Evolutionary conservation across 2,329 filamentous ascomycete genomes (phyloP), one percentile per base, ranked within the genome.

Genomic region (Xylariales sp.): DNA sequence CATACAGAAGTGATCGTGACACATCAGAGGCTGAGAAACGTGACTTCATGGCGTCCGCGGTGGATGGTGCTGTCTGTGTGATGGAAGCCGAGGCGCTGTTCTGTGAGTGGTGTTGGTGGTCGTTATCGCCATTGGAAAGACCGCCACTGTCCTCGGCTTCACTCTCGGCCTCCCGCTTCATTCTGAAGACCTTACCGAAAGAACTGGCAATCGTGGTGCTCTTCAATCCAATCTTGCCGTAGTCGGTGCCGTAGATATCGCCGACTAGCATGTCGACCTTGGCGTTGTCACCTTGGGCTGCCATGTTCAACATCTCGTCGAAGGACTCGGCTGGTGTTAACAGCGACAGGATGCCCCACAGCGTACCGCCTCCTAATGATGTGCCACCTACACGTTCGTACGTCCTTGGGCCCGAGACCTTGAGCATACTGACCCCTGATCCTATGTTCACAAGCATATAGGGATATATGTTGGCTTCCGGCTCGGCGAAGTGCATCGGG

Each of bases 381-480:
- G 93, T 96, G 46, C 93, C 93, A 40, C 93, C 93, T 8, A 98
- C 91, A 54, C 93, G 87, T 63, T 94, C 76, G 62, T 85, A 96
- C 50, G 88, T 78, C 41, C 85, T 79, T 1, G 89, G 90, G 0
- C 90, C 91, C 0, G 87, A 94, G 6, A 98, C 93, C 61, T 97
- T 97, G 64, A 98, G 84, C 78, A 98, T 95, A 31, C 86, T 93
- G 4, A 98, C 93, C 38, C 93, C 93, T 6, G 90, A 96, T 33
- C 93, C 93, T 52, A 98, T 98, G 66, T 98, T 98, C 56, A 98
- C 93, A 21, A 98, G 81, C 31, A 98, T 81, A 60, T 98, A 98
- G 3, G 93, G 93, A 61, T 98, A 97, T 45, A 95, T 88, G 52
- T 71, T 69, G 51, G 91, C 82, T n/a, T 81, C 72, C 1, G 88